These are phyloP conservation scores for Alectoria sarmentosa DNA, from an alignment of 495 filamentous ascomycete genomes.

Conservation along the genomic window DNA sequence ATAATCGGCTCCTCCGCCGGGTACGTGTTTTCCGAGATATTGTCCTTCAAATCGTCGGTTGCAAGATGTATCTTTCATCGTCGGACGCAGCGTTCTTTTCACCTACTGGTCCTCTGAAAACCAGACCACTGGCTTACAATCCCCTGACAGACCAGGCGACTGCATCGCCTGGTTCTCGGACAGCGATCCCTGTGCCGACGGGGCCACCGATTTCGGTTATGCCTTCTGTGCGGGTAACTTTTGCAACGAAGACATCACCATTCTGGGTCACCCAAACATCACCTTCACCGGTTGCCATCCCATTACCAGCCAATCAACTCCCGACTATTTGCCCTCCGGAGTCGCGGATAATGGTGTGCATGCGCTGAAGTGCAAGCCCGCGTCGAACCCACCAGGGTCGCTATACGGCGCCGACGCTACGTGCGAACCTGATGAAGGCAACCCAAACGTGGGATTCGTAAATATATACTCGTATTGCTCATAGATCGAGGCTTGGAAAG, in stretches of 20 bases:
- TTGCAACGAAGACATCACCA: background rate
- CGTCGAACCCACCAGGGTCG: background rate
- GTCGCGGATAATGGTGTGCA: background rate
- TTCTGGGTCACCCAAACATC: background rate
- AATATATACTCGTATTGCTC: background rate
- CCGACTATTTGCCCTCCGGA: background rate
- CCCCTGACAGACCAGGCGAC: background rate
- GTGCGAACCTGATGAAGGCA: background rate
- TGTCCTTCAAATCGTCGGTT: background rate
- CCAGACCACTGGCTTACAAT: background rate
- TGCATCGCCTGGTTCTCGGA: background rate
- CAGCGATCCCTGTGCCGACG: background rate
- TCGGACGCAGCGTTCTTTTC: background rate
- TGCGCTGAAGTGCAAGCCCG: slow-evolving; percentile 2
- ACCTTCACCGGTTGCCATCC: background rate
- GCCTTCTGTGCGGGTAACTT: background rate
- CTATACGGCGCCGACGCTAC: background rate
- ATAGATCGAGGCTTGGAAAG: background rate
- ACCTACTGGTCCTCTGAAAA: background rate
- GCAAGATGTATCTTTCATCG: background rate
- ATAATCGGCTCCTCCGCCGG: background rate
- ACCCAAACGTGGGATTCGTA: background rate
- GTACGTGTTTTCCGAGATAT: background rate
- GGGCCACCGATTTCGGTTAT: background rate
- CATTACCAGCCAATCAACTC: background rate